A percentile compares a stretch with the other conserved stretches of the same genome.
Conservation (phyloP, 2,329 filamentous ascomycete species). For the Talaromyces sp. region DNA sequence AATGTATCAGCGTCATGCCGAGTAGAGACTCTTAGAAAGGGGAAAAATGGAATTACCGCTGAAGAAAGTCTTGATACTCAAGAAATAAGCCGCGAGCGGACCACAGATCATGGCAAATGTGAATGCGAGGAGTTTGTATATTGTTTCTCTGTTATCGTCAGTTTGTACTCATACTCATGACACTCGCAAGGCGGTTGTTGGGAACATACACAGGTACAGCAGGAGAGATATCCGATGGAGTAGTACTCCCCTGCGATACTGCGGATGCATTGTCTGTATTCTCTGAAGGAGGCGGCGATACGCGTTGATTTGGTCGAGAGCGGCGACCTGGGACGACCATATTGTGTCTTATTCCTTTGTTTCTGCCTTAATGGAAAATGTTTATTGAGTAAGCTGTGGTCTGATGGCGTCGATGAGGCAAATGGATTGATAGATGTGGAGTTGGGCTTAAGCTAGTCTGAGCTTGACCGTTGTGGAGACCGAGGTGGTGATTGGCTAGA, state of each 20-base stretch:
- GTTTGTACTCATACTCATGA: not conserved
- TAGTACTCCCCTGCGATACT: not conserved
- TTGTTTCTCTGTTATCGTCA: conserved; percentile 59
- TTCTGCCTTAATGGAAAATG: not conserved
- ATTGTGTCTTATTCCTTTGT: not conserved
- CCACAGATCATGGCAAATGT: conserved; percentile 85
- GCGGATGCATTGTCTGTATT: not conserved
- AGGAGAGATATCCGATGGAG: conserved; percentile 14
- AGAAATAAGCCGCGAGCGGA: conserved; percentile 86
- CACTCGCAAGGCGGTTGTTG: not conserved
- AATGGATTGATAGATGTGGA: conserved; percentile 1
- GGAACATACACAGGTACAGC: conserved; percentile 16
- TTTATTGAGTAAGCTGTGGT: not conserved
- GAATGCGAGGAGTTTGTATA: conserved; percentile 85
- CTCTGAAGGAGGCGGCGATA: not conserved
- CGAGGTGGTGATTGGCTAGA: not conserved
- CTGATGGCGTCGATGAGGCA: conserved; percentile 2
- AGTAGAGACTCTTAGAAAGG: not conserved
- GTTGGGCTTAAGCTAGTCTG: not conserved
- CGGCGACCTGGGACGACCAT: conserved; percentile 16
- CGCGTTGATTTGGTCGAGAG: conserved; percentile 12
- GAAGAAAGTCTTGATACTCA: conserved; percentile 73
- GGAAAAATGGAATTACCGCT: conserved; percentile 55
- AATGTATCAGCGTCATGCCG: not conserved
- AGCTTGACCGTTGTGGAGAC: not conserved